Conservation (phyloP, 352 stramenopile species). For the Pythium vanterpoolii region DNA sequence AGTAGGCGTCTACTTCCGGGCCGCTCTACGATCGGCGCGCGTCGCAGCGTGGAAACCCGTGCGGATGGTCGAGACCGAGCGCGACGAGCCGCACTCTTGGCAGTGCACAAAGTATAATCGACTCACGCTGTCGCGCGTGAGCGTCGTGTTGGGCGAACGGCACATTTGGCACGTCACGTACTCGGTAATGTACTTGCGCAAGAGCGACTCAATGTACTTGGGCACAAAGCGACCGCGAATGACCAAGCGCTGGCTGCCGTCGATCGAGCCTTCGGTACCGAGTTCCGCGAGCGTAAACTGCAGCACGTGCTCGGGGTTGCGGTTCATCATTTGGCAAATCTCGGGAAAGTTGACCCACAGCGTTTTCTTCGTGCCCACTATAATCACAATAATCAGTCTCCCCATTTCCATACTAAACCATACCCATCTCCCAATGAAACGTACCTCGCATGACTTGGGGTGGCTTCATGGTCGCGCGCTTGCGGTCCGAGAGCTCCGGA, state of each 20-base stretch:
- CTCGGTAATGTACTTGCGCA: conserved; percentile 99
- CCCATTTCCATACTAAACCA: too few relatives aligned
- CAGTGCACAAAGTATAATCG: conserved; percentile 99
- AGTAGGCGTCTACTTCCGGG: conserved; percentile 61
- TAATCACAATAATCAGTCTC: not conserved
- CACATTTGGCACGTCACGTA: conserved; percentile 99
- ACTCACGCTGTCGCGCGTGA: conserved; percentile 95
- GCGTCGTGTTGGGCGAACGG: conserved; percentile 96
- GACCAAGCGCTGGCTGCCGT: conserved; percentile 98
- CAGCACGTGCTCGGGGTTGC: conserved; percentile 98
- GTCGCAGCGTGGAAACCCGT: conserved; percentile 97
- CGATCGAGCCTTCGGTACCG: conserved; percentile 98
- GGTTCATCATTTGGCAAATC: conserved; percentile 98
- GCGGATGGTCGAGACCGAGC: conserved; percentile 96
- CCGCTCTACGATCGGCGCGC: conserved; percentile 79
- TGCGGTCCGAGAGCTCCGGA: conserved; percentile 95
- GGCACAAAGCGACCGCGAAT: conserved; percentile 97
- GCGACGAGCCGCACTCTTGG: conserved; percentile 95
- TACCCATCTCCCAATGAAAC: not conserved
- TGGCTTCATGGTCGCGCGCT: conserved; percentile 90
- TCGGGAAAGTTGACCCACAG: conserved; percentile 99
- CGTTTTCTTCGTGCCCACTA: conserved; percentile 96
- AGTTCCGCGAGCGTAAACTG: conserved; percentile 99
- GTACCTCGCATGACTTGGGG: conserved; percentile 81
- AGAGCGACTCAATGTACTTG: conserved; percentile 99